Percentiles rank a stretch among this genome's conserved stretches.
These are phyloP conservation scores for Rhodotorula sp. DNA, from an alignment of 1,284 basidiomycete species.

Conservation along the genomic window DNA sequence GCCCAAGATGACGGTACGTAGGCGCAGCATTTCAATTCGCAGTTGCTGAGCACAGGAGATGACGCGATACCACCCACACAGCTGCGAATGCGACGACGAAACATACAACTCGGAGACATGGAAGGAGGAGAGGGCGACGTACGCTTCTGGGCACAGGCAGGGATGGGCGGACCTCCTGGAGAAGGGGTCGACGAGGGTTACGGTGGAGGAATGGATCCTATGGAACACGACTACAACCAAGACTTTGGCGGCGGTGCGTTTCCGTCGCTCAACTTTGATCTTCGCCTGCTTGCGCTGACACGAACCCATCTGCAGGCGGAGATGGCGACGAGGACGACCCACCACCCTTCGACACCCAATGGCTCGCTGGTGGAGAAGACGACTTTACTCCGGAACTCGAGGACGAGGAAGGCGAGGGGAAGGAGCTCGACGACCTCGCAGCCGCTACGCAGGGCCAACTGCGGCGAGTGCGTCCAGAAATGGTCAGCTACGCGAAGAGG, in stretches of 20 bases:
- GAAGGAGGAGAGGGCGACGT: slow-evolving; percentile 75
- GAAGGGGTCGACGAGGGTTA: slow-evolving; percentile 11
- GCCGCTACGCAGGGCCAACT: slow-evolving; percentile 75
- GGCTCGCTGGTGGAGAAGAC: slow-evolving; percentile 76
- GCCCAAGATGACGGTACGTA: slow-evolving; percentile 76
- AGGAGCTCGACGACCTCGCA: slow-evolving; percentile 76
- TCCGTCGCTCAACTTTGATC: not conserved
- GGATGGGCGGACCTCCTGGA: slow-evolving; percentile 57
- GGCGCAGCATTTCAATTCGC: slow-evolving; percentile 23
- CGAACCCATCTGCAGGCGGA: not conserved
- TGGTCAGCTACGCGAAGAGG: slow-evolving; percentile 90
- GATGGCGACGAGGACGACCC: slow-evolving; percentile 57
- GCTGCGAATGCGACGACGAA: slow-evolving; percentile 46
- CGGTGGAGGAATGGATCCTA: slow-evolving; percentile 50
- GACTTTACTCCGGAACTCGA: slow-evolving; percentile 74
- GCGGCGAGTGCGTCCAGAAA: slow-evolving; percentile 77
- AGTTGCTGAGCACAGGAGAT: not conserved
- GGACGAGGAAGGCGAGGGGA: slow-evolving; percentile 71
- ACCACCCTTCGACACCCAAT: slow-evolving; percentile 87
- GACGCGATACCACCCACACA: not conserved
- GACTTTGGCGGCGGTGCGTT: slow-evolving; percentile 22
- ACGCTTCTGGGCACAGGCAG: slow-evolving; percentile 91
- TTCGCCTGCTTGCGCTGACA: not conserved
- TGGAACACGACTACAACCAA: slow-evolving; percentile 15
- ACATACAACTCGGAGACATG: slow-evolving; percentile 46